phyloP scores from a whole-genome alignment of 768 basidiomycete genomes.

The Leccinellum albellum region DNA sequence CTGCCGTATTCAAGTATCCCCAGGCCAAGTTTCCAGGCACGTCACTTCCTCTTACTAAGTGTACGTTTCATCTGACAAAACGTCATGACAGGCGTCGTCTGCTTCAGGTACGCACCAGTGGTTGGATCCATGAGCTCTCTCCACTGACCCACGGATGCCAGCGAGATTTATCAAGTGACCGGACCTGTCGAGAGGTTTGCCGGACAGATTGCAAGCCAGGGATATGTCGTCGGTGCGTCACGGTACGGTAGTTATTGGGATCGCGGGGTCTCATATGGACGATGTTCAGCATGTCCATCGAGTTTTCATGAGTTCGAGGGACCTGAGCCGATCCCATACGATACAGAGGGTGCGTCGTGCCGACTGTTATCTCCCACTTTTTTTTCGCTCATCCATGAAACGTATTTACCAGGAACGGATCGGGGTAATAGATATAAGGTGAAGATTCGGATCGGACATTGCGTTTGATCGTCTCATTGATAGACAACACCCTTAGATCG shows the following conservation, averaged over 20 bases:
- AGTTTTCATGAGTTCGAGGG: constrained; percentile 92
- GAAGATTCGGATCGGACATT: background rate
- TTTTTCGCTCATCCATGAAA: background rate
- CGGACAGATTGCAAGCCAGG: constrained; percentile 83
- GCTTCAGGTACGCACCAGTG: constrained; percentile 57
- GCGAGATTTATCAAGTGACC: constrained; percentile 96
- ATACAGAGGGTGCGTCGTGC: constrained; percentile 60
- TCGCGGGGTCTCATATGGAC: background rate
- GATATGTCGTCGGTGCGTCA: constrained; percentile 71
- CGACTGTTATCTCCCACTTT: background rate
- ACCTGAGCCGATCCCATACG: constrained; percentile 85
- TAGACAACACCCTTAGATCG: constrained; percentile 50
- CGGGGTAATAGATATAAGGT: constrained; percentile 93
- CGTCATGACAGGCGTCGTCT: constrained; percentile 58
- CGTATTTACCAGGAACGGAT: constrained; percentile 62
- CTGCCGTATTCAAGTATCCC: constrained; percentile 76
- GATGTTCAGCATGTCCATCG: constrained; percentile 66
- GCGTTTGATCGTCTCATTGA: constrained; percentile 2
- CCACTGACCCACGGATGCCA: constrained; percentile 26
- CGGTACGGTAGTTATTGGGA: background rate
- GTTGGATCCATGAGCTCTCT: background rate
- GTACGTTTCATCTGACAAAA: background rate
- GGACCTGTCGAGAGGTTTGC: constrained; percentile 94
- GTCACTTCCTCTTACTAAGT: background rate
- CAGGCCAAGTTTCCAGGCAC: constrained; percentile 87